Evolutionary conservation across 768 basidiomycete species (phyloP), one percentile per base, ranked within the genome.

Genomic region (Leccinum disarticulatum): DNA sequence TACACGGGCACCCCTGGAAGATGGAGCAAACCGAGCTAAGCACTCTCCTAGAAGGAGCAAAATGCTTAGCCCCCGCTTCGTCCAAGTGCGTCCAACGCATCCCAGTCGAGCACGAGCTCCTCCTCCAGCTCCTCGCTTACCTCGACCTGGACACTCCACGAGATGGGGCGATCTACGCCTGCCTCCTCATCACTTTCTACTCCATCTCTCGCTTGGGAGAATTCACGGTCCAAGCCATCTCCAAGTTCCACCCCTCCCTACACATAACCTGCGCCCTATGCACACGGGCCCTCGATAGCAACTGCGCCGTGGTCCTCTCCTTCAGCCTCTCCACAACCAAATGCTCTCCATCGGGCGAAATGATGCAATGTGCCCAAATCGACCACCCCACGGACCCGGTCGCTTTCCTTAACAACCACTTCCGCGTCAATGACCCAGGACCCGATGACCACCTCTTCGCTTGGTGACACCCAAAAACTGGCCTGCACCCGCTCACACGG

Each of bases 101-200:
- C 0, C 59, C 54, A 0, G 55, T 61, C 13, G 41, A 59, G 4
- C 5, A 13, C 0, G 1, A 0, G 1, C 31, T n/a, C 2, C 31
- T 46, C 2, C n/a, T 58, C 5, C 7, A 5, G 1, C 47, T 63
- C 31, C 43, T 52, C 1, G 7, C 17, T 0, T 33, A 70, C 0
- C 66, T 81, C 1, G 53, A 77, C 51, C 63, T 73, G 0, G 8
- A 17, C 14, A 6, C 4, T 4, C 41, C 41, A 2, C n/a, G n/a
- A 1, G 41, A 43, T 10, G 41, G n/a, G 1, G 41, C 41, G 2
- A 19, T 43, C 15, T 43, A 19, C 6, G 41, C 41, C 2, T 43
- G 41, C 6, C 4, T 43, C 7, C 17, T 43, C 2, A 3, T 30
- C 6, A 47, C 46, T 17, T 52, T 51, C 1, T 60, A 60, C 30